A percentile compares a stretch with the other conserved stretches of the same genome.
These are phyloP conservation scores for Exophiala bonariae DNA, from an alignment of 2,329 filamentous ascomycete species.

Conservation along the genomic window DNA sequence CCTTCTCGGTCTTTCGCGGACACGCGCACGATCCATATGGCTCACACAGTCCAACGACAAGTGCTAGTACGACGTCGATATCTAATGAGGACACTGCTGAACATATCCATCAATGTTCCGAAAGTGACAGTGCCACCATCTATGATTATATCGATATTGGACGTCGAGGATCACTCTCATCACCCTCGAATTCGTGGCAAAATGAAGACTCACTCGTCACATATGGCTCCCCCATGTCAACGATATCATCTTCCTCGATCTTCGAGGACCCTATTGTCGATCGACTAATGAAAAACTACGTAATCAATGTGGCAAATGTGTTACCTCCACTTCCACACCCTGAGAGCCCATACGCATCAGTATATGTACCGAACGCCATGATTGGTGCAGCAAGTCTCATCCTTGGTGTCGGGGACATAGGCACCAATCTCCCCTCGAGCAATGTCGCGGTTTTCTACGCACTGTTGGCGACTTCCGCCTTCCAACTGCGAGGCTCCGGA, in stretches of 20 bases:
- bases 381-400: conserved; percentile 13
- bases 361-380: conserved; percentile 20
- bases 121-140: background rate
- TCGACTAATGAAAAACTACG: conserved; percentile 20
- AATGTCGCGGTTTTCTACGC: conserved; percentile 35
- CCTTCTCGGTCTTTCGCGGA: conserved; percentile 10
- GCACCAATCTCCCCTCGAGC: conserved; percentile 8
- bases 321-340: conserved; percentile 18
- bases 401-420: conserved; percentile 1
- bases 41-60: background rate
- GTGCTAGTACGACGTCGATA: background rate
- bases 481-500: conserved; percentile 36
- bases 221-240: background rate
- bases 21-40: background rate
- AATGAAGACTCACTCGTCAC: background rate
- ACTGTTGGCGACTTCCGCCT: conserved; percentile 45
- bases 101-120: background rate
- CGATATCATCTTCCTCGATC: background rate
- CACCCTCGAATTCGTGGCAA: background rate
- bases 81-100: background rate
- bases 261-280: conserved; percentile 16
- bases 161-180: background rate
- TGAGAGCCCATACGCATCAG: conserved; percentile 13
- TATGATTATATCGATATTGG: background rate
- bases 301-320: conserved; percentile 12